These are phyloP conservation scores for Kappamyces sp. DNA, from an alignment of 192 early-diverging fungal genomes.

Conservation along the genomic window DNA sequence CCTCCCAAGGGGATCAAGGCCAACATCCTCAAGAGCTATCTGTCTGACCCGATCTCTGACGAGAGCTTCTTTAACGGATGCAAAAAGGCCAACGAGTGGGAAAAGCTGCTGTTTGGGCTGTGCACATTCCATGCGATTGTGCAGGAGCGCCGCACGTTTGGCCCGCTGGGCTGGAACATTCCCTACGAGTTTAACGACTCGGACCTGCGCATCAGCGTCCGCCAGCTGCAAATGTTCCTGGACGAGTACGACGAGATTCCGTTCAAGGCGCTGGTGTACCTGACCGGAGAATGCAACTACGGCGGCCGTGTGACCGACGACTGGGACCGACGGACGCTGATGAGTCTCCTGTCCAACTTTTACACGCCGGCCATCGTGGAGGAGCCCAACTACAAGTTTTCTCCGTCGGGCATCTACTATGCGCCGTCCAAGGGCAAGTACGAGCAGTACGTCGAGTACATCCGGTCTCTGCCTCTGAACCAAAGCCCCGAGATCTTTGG, in stretches of 20 bases:
- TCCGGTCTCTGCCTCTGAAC: slow-evolving; percentile 48
- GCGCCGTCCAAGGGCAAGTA: slow-evolving; percentile 49
- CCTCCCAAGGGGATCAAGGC: slow-evolving; percentile 57
- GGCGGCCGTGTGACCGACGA: slow-evolving; percentile 63
- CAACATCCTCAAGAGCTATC: slow-evolving; percentile 52
- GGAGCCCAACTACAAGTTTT: slow-evolving; percentile 48
- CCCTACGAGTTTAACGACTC: slow-evolving; percentile 66
- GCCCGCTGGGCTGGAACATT: slow-evolving; percentile 64
- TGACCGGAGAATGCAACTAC: slow-evolving; percentile 62
- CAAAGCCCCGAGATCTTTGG: slow-evolving; percentile 63
- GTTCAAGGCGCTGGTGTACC: slow-evolving; percentile 53
- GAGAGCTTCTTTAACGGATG: slow-evolving; percentile 52
- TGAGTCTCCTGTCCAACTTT: slow-evolving; percentile 51
- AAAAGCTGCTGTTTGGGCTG: slow-evolving; percentile 58
- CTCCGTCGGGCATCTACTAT: slow-evolving; percentile 49
- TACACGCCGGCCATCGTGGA: slow-evolving; percentile 46
- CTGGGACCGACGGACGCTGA: slow-evolving; percentile 58
- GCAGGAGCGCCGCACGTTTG: slow-evolving; percentile 58
- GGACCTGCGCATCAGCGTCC: slow-evolving; percentile 52
- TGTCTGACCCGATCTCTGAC: slow-evolving; percentile 54
- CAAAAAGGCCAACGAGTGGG: slow-evolving; percentile 47
- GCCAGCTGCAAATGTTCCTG: slow-evolving; percentile 61
- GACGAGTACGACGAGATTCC: slow-evolving; percentile 54
- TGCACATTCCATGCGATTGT: slow-evolving; percentile 63
- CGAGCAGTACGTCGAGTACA: slow-evolving; percentile 50